These are phyloP conservation scores for Fusarium tanahbumbuense DNA, from an alignment of 2,329 filamentous ascomycete species.

Conservation along the genomic window DNA sequence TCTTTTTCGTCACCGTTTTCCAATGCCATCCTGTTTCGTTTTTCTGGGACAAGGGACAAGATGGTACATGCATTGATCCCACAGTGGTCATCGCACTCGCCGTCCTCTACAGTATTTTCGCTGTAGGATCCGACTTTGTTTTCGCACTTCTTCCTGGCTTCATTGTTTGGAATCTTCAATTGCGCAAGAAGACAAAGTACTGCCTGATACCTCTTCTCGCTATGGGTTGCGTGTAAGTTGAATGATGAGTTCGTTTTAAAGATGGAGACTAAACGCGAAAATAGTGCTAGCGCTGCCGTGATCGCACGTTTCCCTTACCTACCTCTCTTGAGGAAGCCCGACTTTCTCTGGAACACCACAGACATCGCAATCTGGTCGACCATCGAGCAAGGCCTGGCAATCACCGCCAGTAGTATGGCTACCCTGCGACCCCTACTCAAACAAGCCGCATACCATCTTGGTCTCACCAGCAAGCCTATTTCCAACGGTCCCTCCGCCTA, in stretches of 20 bases:
- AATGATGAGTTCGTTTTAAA: background rate
- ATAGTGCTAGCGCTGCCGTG: slow-evolving; percentile 55
- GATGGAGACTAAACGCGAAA: background rate
- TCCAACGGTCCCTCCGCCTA: slow-evolving; percentile 27
- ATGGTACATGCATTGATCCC: slow-evolving; percentile 45
- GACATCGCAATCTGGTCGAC: slow-evolving; percentile 60
- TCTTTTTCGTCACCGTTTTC: slow-evolving; percentile 49
- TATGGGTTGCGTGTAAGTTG: slow-evolving; percentile 61
- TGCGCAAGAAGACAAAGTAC: slow-evolving; percentile 61
- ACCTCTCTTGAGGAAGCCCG: slow-evolving; percentile 47
- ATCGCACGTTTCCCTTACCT: slow-evolving; percentile 54
- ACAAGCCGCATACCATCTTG: slow-evolving; percentile 20
- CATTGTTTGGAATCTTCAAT: slow-evolving; percentile 64
- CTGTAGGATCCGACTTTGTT: slow-evolving; percentile 59
- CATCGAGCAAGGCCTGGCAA: slow-evolving; percentile 57
- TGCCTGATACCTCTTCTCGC: slow-evolving; percentile 63
- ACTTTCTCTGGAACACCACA: slow-evolving; percentile 56
- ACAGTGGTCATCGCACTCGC: slow-evolving; percentile 60
- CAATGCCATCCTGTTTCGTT: slow-evolving; percentile 47
- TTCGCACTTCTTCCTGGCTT: slow-evolving; percentile 62
- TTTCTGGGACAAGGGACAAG: slow-evolving; percentile 46
- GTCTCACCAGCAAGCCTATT: slow-evolving; percentile 31
- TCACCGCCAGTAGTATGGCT: slow-evolving; percentile 57
- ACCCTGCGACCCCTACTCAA: slow-evolving; percentile 57
- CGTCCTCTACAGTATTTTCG: slow-evolving; percentile 60